A percentile compares a stretch with the other conserved stretches of the same genome.
Conservation (phyloP, 164 flowering plant species). For the Liquidambar formosana region DNA sequence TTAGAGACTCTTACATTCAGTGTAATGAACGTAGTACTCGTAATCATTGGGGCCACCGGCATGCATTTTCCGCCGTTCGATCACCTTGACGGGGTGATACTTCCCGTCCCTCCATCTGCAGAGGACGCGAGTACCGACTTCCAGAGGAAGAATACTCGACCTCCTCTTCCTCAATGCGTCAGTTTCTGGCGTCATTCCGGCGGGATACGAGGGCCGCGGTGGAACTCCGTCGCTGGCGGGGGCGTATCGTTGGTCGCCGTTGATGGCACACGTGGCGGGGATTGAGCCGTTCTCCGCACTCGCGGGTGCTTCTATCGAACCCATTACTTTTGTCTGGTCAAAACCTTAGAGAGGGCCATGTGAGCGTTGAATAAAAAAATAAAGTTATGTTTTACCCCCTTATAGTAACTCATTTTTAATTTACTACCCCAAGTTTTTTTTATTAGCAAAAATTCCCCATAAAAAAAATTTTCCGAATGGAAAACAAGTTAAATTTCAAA, state of each 20-base stretch:
- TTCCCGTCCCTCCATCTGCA: conserved; percentile 96
- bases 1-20: conserved; percentile 63
- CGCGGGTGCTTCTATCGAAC: conserved; percentile 48
- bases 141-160: conserved; percentile 55
- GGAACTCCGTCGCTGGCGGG: conserved; percentile 14
- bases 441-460: too few species aligned
- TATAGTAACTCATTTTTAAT: too few species aligned
- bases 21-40: conserved; percentile 97
- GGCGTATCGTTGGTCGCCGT: conserved; percentile 7
- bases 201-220: neutral
- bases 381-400: too few species aligned
- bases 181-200: conserved; percentile 17
- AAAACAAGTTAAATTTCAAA: too few species aligned
- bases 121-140: conserved; percentile 92
- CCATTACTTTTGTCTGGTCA: conserved; percentile 23
- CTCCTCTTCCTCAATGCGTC: conserved; percentile 50
- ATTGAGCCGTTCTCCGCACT: conserved; percentile 32
- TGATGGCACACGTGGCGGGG: conserved; percentile 21
- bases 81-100: conserved; percentile 90
- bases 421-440: too few species aligned
- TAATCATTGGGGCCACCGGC: conserved; percentile 51
- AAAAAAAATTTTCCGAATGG: too few species aligned
- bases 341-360: too few species aligned
- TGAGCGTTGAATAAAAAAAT: too few species aligned
- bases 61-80: conserved; percentile 69